Evolutionary conservation across 495 filamentous ascomycete species (phyloP), one percentile per base, ranked within the genome.

Genomic region (Articulospora tetracladia): DNA sequence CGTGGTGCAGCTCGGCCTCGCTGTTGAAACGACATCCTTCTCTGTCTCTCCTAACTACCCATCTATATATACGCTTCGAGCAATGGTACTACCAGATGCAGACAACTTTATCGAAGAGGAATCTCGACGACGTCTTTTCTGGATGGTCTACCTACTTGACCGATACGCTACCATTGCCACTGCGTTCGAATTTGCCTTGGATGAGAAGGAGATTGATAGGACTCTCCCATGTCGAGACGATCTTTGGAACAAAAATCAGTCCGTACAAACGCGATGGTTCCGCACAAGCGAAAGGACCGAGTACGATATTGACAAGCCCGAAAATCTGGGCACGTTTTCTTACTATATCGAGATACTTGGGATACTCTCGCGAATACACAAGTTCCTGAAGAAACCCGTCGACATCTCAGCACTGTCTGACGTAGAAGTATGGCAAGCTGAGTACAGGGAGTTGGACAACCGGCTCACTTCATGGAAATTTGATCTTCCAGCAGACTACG

Each of bases 71-170:
- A 96, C 91, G 0, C 75, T 93, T 39, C 79, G 91, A 51, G 90
- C 90, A 17, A 90, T 91, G 72, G 84, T 90, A 19, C 76, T 96
- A 1, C 88, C 91, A 0, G 91, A 94, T 48, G 78, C 91, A 0
- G 86, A 86, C 34, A 88, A 90, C 48, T 96, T 90, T 75, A 88
- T 93, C 58, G 92, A 96, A 69, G 91, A 96, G 53, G 92, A 96
- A 67, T 86, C 90, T 48, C 77, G 90, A 41, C 78, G 92, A 41
- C 78, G 92, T 7, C 74, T 96, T 1, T 95, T 96, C 75, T 96
- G 92, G 92, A 93, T 92, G 88, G 86, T 95, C 26, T 96, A 94
- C 66, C 69, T 95, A 26, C 78, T 96, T 32, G 92, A 96, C 72
- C 80, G 92, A 41, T 95, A 94, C 65, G 91, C 92, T 0, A 95